Percentiles rank a stretch among this genome's conserved stretches.
Evolutionary conservation across 768 basidiomycete species (phyloP).

Genomic region (Suillus brevipes): DNA sequence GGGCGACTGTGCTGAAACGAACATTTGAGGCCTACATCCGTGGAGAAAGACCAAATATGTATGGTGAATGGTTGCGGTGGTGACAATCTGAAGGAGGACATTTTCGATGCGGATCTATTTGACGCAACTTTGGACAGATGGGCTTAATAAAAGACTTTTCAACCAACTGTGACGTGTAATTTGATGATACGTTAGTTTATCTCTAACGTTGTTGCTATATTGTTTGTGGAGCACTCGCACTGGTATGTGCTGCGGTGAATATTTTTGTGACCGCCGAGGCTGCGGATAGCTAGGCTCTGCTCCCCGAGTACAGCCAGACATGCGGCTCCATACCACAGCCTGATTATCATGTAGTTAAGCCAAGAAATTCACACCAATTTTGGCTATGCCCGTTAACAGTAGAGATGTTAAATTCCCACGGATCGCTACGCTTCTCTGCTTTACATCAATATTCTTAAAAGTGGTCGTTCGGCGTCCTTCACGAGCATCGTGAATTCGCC

Average conservation of each 20-base stretch:
- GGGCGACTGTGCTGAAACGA: conserved; percentile 88
- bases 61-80: conserved; percentile 66
- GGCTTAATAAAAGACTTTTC: neutral
- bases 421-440: conserved; percentile 2
- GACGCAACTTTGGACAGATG: neutral
- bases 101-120: neutral
- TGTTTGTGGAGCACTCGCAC: neutral
- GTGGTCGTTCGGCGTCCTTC: conserved; percentile 18
- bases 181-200: neutral
- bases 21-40: conserved; percentile 92
- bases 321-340: too few species aligned
- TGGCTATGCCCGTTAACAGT: neutral
- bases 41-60: conserved; percentile 89
- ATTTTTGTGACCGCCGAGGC: neutral
- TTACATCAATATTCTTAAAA: conserved; percentile 17
- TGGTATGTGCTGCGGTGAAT: neutral
- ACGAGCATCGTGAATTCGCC: conserved; percentile 20
- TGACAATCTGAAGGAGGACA: conserved; percentile 7
- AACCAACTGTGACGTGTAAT: neutral
- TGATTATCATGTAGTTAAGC: too few species aligned
- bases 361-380: neutral
- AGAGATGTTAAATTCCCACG: conserved; percentile 1
- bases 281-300: neutral
- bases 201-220: neutral
- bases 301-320: too few species aligned